A percentile compares a stretch with the other conserved stretches of the same genome.
phyloP scores from a whole-genome alignment of 495 filamentous ascomycete genomes.

The Daldinia vernicosa region DNA sequence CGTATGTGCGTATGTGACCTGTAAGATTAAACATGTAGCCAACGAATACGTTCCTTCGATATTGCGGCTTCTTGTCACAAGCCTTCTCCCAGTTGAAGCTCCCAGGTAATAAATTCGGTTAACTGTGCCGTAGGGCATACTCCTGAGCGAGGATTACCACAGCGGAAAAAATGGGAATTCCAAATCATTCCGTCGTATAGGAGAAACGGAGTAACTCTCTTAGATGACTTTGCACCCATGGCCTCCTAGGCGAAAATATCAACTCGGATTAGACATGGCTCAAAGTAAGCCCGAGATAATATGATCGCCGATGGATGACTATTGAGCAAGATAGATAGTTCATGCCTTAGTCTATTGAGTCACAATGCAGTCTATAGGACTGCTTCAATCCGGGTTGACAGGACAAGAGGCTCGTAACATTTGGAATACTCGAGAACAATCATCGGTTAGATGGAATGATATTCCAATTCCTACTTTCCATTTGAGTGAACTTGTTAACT shows the following conservation, averaged over 20 bases:
- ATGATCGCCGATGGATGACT: conserved; percentile 24
- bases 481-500: background rate
- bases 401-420: conserved; percentile 4
- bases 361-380: background rate
- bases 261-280: conserved; percentile 1
- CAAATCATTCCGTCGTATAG: conserved; percentile 30
- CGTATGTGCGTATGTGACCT: conserved; percentile 13
- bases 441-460: background rate
- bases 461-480: background rate
- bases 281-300: conserved; percentile 23
- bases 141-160: conserved; percentile 12
- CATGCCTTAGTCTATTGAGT: conserved; percentile 4
- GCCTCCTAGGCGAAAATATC: conserved; percentile 15
- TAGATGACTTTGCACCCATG: conserved; percentile 29
- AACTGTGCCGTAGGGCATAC: conserved; percentile 24
- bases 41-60: conserved; percentile 24
- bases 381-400: conserved; percentile 3
- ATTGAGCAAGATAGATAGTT: conserved; percentile 32
- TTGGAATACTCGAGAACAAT: conserved; percentile 7
- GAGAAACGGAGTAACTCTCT: conserved; percentile 8
- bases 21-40: conserved; percentile 21
- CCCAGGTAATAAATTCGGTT: conserved; percentile 21
- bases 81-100: conserved; percentile 4
- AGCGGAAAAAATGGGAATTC: conserved; percentile 24
- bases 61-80: conserved; percentile 16